Base-by-base conservation (phyloP, 2,329 filamentous ascomycete genomes). In the Blastomyces parvus region DNA sequence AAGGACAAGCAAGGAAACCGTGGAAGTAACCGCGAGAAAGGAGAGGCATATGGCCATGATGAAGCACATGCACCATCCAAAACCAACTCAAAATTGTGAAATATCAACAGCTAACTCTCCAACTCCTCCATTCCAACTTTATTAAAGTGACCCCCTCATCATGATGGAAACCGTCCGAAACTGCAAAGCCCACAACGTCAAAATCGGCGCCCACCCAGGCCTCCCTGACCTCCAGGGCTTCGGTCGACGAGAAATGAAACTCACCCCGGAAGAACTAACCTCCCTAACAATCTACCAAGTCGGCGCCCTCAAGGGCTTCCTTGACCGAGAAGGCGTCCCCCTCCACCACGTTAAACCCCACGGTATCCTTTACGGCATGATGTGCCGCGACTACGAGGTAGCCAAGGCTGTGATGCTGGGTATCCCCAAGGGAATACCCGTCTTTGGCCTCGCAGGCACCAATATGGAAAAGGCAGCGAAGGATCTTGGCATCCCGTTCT, bases 171-270 rank as follows among this genome's bases (percentile, higher is more conserved):
- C 84, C 0, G 81, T 87, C 13, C 76, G 75, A 11, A 76, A 81
- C 22, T 85, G 83, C 73, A 87, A 86, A 72, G 70, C 79, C 52
- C 80, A 85, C 71, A 78, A 78, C 63, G 80, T 88, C 65, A 78
- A 77, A 59, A 75, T 83, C 6, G 86, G 86, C 8, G 86, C 86
- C 0, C 86, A 88, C 67, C 86, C 86, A 0, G 84, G 85, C 1
- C 76, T 87, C 0, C 84, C 83, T n/a, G 86, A 88, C 70, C 78
- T 86, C 27, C 80, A 84, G 73, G 86, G 86, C 9, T 88, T 88
- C 67, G 86, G 86, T 2, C 77, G 86, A 1, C 79, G 86, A 22
- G 81, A 84, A 65, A 87, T 88, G 71, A 81, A 83, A 55, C 78
- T 88, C 68, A 74, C 78, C 0, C 78, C 82, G 0, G 81, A 82